phyloP scores from a whole-genome alignment of 192 early-diverging fungal species.

The Coemansia sp. region DNA sequence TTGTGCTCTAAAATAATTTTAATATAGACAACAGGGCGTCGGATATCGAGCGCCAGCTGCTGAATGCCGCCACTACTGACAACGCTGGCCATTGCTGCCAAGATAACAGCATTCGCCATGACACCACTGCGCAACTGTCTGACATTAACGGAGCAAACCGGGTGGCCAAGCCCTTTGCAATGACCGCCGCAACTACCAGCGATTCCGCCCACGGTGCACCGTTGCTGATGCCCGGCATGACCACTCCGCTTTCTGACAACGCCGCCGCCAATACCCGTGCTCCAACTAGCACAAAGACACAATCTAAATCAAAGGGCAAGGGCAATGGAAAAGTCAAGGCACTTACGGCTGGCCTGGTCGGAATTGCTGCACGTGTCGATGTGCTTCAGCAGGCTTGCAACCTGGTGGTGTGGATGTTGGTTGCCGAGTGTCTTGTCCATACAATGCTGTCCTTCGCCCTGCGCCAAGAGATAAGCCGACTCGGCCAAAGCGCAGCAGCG shows the following conservation, averaged over 20 bases:
- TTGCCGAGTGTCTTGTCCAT: constrained; percentile 41
- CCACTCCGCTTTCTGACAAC: not conserved
- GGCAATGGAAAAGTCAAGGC: constrained; percentile 7
- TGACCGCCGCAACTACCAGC: constrained; percentile 10
- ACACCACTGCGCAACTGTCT: not conserved
- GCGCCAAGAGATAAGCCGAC: constrained; percentile 37
- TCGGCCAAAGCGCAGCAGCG: constrained; percentile 11
- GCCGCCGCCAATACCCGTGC: not conserved
- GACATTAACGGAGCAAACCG: not conserved
- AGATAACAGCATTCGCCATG: not conserved
- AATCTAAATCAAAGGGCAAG: not conserved
- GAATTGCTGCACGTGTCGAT: constrained; percentile 11
- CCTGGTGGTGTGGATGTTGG: constrained; percentile 26
- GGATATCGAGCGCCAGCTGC: constrained; percentile 27
- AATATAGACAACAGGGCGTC: constrained; percentile 3
- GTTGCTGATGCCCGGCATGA: not conserved
- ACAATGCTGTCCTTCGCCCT: constrained; percentile 47
- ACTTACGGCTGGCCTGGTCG: constrained; percentile 6
- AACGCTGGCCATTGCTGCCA: not conserved
- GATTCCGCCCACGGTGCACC: not conserved
- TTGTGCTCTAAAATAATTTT: constrained; percentile 8
- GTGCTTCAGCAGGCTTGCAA: constrained; percentile 32
- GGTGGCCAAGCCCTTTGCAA: constrained; percentile 9
- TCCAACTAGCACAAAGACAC: not conserved
- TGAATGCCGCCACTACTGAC: not conserved